phyloP scores from a whole-genome alignment of 371 early-diverging fungal genomes.

The Apophysomyces elegans region DNA sequence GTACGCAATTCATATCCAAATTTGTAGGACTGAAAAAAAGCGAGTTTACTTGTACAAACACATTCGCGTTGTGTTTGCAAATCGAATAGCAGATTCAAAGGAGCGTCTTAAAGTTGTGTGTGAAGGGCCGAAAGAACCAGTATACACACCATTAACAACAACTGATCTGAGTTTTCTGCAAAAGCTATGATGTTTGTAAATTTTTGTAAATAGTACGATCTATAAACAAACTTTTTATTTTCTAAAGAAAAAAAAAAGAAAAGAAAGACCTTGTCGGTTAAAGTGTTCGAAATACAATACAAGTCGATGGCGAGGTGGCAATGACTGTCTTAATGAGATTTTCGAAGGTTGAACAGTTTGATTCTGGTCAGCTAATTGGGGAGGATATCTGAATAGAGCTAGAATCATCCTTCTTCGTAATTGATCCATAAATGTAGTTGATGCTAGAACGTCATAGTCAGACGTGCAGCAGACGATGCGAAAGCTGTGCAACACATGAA shows the following conservation, averaged over 20 bases:
- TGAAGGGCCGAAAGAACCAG: constrained; percentile 63
- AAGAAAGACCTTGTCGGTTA: too few species aligned
- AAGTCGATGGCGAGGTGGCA: too few species aligned
- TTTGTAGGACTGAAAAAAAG: constrained; percentile 60
- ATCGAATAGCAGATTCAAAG: constrained; percentile 56
- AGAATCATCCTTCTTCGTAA: too few species aligned
- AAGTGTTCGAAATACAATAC: too few species aligned
- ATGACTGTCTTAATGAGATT: too few species aligned
- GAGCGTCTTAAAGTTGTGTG: constrained; percentile 66
- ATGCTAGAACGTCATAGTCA: too few species aligned
- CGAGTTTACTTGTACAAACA: constrained; percentile 68
- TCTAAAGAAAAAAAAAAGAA: not conserved
- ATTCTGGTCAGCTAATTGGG: too few species aligned
- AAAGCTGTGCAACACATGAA: too few species aligned
- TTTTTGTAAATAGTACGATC: not conserved
- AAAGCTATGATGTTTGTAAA: constrained; percentile 1
- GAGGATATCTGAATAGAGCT: too few species aligned
- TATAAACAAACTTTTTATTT: not conserved
- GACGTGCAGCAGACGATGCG: too few species aligned
- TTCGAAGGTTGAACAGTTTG: too few species aligned
- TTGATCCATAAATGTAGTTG: too few species aligned
- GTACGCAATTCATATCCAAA: constrained; percentile 81
- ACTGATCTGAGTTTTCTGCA: constrained; percentile 17
- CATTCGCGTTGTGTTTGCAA: constrained; percentile 80
- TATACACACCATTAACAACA: constrained; percentile 33